Conservation (phyloP, 345 rosid species). For the Salix viminalis region DNA sequence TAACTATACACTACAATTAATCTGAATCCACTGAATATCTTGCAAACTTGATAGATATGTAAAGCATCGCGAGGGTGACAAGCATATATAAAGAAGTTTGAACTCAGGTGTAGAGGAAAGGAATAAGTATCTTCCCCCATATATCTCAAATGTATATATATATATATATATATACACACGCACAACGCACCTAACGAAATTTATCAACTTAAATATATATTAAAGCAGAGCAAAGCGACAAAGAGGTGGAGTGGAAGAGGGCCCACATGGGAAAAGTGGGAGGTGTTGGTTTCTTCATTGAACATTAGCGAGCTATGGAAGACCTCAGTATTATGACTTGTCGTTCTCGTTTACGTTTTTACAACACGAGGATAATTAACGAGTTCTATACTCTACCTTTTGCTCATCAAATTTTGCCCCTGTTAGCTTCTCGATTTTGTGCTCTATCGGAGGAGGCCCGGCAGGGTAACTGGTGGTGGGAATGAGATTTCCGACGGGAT, state of each 20-base stretch:
- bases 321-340: slow-evolving; percentile 5
- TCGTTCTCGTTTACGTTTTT: slow-evolving; percentile 1
- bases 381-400: background rate
- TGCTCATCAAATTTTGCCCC: background rate
- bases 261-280: slow-evolving; percentile 28
- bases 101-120: too few species aligned
- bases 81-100: too few species aligned
- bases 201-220: background rate
- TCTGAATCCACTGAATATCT: too few species aligned
- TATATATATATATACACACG: background rate
- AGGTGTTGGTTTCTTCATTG: slow-evolving; percentile 14
- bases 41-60: accelerated
- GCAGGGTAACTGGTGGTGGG: background rate
- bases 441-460: too few species aligned
- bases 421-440: background rate
- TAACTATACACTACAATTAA: too few species aligned
- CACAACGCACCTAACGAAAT: too few species aligned
- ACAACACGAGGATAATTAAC: slow-evolving; percentile 22
- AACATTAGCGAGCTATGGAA: slow-evolving; percentile 13
- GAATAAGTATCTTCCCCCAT: too few species aligned
- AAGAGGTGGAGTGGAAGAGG: slow-evolving; percentile 10
- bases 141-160: background rate
- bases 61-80: accelerated
- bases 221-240: background rate
- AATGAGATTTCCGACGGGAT: background rate